Percentiles rank a stretch among this genome's conserved stretches.
These are phyloP conservation scores for Marchantia polymorpha DNA, from an alignment of 225 moss, liverwort and hornwort genomes.

Conservation along the genomic window DNA sequence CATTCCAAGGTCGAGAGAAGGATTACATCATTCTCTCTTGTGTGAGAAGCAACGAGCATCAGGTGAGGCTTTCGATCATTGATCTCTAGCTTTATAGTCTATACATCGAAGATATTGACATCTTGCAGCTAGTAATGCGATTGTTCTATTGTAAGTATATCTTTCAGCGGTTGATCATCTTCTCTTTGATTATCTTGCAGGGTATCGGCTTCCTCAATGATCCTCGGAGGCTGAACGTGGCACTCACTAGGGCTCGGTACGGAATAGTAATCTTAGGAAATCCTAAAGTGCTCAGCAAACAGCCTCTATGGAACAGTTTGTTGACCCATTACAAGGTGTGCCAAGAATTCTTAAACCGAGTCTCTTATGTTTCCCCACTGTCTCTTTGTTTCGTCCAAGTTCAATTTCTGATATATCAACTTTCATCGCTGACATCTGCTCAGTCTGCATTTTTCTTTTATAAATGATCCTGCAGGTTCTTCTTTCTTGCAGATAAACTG, in stretches of 20 bases:
- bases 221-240: conserved; percentile 91
- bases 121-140: no score
- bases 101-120: no score
- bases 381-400: no score
- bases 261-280: conserved; percentile 92
- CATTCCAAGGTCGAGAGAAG: conserved; percentile 97
- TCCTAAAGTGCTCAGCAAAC: conserved; percentile 97
- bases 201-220: conserved; percentile 98
- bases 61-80: conserved; percentile 43
- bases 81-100: background rate
- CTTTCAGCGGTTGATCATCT: background rate
- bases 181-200: conserved; percentile 31
- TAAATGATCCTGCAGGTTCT: no score
- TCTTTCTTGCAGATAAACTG: no score
- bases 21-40: conserved; percentile 98
- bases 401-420: no score
- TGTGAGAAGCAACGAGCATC: conserved; percentile 98
- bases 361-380: no score
- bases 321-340: conserved; percentile 92
- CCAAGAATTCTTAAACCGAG: background rate
- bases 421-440: no score
- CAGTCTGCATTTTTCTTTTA: no score
- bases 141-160: background rate
- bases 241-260: conserved; percentile 86
- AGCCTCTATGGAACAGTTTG: conserved; percentile 95